Conservation (phyloP, 306 rosid species). For the Quercus alba region DNA sequence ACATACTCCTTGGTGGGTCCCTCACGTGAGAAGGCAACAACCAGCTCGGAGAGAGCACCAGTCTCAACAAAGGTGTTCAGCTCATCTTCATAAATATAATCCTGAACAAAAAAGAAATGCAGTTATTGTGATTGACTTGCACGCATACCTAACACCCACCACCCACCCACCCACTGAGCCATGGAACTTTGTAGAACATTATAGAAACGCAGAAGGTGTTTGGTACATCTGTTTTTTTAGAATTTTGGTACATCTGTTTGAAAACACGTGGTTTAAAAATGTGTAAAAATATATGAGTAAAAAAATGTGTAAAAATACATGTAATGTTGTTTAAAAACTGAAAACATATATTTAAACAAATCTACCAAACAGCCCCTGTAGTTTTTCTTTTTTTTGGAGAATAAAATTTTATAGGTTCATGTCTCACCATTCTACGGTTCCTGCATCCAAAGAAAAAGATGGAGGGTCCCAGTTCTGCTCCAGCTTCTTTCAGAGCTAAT, state of each 20-base stretch:
- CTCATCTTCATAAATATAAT: conserved; percentile 89
- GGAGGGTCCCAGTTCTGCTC: conserved; percentile 77
- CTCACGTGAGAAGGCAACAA: conserved; percentile 92
- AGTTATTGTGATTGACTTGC: neutral
- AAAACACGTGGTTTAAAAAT: no score
- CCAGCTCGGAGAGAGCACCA: conserved; percentile 84
- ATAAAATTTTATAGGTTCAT: neutral
- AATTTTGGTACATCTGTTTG: no score
- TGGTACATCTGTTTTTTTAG: no score
- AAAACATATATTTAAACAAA: no score
- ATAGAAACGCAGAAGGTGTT: no score
- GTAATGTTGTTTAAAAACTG: no score
- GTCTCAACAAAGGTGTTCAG: conserved; percentile 58
- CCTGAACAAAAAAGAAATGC: conserved; percentile 40
- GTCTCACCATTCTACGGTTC: conserved; percentile 74
- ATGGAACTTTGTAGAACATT: neutral
- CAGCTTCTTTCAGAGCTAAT: conserved; percentile 67
- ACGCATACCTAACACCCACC: neutral
- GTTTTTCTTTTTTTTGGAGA: neutral
- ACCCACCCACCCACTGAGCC: neutral
- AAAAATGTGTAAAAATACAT: no score
- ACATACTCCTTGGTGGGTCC: conserved; percentile 90
- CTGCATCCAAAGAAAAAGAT: conserved; percentile 89
- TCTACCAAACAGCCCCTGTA: no score
- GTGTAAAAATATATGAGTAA: no score